Evolutionary conservation across 169 alveolate species (phyloP).

Genomic region (Eimeria zaria): DNA sequence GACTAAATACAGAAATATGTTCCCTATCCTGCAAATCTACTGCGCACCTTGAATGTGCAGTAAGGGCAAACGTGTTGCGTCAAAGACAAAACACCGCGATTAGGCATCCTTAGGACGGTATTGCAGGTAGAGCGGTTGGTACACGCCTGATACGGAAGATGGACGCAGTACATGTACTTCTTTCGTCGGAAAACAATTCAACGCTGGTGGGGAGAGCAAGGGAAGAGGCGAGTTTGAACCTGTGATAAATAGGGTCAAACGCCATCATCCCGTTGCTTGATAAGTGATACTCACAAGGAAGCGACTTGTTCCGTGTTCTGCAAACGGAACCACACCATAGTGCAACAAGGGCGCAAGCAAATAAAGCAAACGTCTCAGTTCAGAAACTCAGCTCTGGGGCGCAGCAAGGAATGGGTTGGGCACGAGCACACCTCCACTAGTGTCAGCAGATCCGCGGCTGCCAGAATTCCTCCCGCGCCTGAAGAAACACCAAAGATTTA

Average conservation of each 20-base stretch:
- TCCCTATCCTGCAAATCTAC: not conserved
- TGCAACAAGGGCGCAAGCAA: not conserved
- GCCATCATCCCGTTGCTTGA: not conserved
- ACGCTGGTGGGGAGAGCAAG: not conserved
- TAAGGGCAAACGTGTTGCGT: conserved; percentile 61
- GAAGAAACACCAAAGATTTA: not conserved
- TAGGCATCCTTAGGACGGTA: conserved; percentile 32
- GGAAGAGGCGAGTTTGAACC: not conserved
- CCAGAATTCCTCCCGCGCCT: conserved; percentile 55
- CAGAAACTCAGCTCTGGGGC: not conserved
- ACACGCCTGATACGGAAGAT: conserved; percentile 28
- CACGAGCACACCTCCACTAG: conserved; percentile 21
- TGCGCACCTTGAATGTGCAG: conserved; percentile 41
- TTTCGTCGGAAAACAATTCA: not conserved
- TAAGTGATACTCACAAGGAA: conserved; percentile 17
- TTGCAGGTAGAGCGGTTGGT: conserved; percentile 32
- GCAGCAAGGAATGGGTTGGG: not conserved
- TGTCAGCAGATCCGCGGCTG: conserved; percentile 7
- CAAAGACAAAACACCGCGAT: conserved; percentile 26
- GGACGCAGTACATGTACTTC: too few species aligned
- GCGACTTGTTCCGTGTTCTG: conserved; percentile 31
- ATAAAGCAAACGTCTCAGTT: not conserved
- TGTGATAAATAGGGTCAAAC: not conserved
- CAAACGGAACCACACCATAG: not conserved
- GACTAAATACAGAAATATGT: not conserved